Base-by-base conservation (phyloP, 805 yeast genomes). In the Ogataea glucozyma region DNA sequence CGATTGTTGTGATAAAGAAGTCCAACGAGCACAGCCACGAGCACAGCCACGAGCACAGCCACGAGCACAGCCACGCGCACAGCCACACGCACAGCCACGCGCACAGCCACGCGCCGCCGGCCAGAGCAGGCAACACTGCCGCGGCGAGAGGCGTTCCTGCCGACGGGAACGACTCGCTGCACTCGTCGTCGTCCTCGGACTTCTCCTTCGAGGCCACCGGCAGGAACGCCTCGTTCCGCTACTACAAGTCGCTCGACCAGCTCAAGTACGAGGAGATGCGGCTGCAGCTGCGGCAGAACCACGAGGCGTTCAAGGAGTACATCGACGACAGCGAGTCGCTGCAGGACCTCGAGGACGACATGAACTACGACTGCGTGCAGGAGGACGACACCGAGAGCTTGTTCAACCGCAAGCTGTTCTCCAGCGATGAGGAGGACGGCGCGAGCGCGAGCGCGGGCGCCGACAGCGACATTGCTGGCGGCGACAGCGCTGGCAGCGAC, bases 341-440 rank as follows among this genome's bases (percentile, higher is more conserved):
- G 27, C 43, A 52, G 16, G 62, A 62, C 22, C 47, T 63, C 29
- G 51, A 55, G 12, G 67, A 65, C 19, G 68, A 63, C 31, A 44
- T 61, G 59, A 62, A 65, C 37, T 57, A 52, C 40, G 67, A 66
- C 45, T 57, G 52, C 17, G 60, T 57, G 8, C 62, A 48, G 16
- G 57, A 54, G 23, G 72, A 68, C 41, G 72, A 67, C 26, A 67
- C 72, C 0, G 71, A 67, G 43, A 61, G 56, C 9, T 44, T 69
- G 31, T 67, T 67, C 47, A 67, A 67, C 37, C 47, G 72, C 30
- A 60, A 61, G 37, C 41, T 68, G 13, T 68, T 69, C 41, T 60
- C 66, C 4, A 55, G 60, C 48, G 64, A 58, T 37, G 62, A 58
- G 23, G 61, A 55, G 24, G 38, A 84, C 6, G 27, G 12, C n/a